Percentiles rank a stretch among this genome's conserved stretches.
Conservation (phyloP, 306 rosid species). For the Cicer bijugum region DNA sequence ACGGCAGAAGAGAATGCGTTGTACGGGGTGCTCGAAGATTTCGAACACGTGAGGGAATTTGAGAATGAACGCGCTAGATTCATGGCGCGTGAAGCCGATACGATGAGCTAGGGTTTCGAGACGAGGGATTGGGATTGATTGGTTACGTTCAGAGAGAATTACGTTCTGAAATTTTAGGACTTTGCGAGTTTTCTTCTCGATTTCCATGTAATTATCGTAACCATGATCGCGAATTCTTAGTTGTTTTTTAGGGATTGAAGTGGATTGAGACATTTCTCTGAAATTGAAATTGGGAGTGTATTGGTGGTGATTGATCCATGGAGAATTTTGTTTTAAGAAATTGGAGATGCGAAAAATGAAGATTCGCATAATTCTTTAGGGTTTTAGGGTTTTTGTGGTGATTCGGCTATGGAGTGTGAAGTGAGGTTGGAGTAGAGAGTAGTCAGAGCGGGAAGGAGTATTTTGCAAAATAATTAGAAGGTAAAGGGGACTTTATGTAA, state of each 20-base stretch:
- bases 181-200: slow-evolving; percentile 83
- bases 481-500: background rate
- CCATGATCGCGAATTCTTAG: slow-evolving; percentile 81
- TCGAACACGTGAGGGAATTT: slow-evolving; percentile 88
- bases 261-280: slow-evolving; percentile 69
- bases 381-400: slow-evolving; percentile 32
- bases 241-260: slow-evolving; percentile 74
- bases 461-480: background rate
- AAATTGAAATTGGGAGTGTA: slow-evolving; percentile 38
- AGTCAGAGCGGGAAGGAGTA: slow-evolving; percentile 4
- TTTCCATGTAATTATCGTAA: slow-evolving; percentile 87
- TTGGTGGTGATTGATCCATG: slow-evolving; percentile 46
- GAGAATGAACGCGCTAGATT: slow-evolving; percentile 70
- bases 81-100: slow-evolving; percentile 69
- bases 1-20: slow-evolving; percentile 76
- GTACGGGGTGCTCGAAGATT: slow-evolving; percentile 87
- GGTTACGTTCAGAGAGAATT: slow-evolving; percentile 60
- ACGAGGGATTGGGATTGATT: slow-evolving; percentile 70
- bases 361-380: slow-evolving; percentile 56
- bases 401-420: slow-evolving; percentile 19
- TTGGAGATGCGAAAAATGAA: slow-evolving; percentile 41
- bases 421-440: background rate
- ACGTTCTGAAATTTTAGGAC: slow-evolving; percentile 73
- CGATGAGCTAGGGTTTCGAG: slow-evolving; percentile 79
- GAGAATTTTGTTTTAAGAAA: slow-evolving; percentile 39